These are phyloP conservation scores for Lentinus tigrinus DNA, from an alignment of 768 basidiomycete species.

Conservation along the genomic window DNA sequence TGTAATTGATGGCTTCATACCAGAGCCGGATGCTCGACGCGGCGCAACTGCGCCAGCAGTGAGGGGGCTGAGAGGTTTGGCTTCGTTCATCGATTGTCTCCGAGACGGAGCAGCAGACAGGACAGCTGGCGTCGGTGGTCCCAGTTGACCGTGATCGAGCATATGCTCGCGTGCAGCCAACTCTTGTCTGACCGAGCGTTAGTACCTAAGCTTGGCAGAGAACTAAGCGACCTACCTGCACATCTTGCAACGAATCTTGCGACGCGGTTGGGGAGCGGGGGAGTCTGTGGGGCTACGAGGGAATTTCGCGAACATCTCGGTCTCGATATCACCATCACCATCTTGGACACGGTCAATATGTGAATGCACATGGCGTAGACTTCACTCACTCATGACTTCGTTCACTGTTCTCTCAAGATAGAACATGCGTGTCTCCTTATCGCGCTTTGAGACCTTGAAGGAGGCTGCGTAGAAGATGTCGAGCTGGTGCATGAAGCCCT, in stretches of 20 bases:
- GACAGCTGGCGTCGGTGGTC: conserved; percentile 57
- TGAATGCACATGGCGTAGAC: too few species aligned
- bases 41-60: conserved; percentile 2
- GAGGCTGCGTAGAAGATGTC: conserved; percentile 74
- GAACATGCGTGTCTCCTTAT: conserved; percentile 76
- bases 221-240: conserved; percentile 56
- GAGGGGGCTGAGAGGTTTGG: conserved; percentile 14
- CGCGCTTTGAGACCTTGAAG: conserved; percentile 62
- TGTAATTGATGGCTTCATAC: neutral
- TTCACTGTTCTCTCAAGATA: conserved; percentile 76
- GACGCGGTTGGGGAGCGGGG: conserved; percentile 52
- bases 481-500: conserved; percentile 78
- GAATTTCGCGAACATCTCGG: conserved; percentile 75
- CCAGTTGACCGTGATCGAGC: conserved; percentile 84
- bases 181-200: conserved; percentile 55
- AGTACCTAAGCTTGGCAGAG: neutral
- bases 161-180: conserved; percentile 91
- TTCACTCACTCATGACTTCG: conserved; percentile 80
- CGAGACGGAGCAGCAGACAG: conserved; percentile 50
- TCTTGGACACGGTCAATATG: conserved; percentile 42
- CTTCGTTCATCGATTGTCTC: conserved; percentile 27
- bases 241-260: conserved; percentile 88
- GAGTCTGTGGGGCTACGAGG: conserved; percentile 67
- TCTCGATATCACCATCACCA: conserved; percentile 69
- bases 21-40: conserved; percentile 5